Evolutionary conservation across 1,139 yeast genomes (phyloP).

Genomic region (Saccharomycopsis phalli): DNA sequence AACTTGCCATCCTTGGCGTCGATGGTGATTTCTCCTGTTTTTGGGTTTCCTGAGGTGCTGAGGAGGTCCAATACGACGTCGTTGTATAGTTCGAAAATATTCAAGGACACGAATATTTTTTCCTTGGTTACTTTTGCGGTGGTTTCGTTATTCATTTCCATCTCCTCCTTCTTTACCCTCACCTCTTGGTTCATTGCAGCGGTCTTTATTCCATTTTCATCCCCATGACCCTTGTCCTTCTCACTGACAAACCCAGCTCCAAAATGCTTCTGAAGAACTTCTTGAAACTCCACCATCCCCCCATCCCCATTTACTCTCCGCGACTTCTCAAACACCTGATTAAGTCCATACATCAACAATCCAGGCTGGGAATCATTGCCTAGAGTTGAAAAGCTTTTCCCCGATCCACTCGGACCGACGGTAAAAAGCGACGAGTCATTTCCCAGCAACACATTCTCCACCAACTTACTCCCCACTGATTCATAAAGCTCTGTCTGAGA

Average conservation of each 20-base stretch:
- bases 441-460: conserved; percentile 22
- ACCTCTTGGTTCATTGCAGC: neutral
- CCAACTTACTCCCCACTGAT: conserved; percentile 17
- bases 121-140: neutral
- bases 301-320: neutral
- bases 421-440: conserved; percentile 39
- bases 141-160: neutral
- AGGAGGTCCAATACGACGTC: conserved; percentile 34
- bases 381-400: conserved; percentile 33
- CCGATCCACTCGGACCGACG: conserved; percentile 45
- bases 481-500: conserved; percentile 22
- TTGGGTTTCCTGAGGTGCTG: neutral
- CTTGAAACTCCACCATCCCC: neutral
- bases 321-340: conserved; percentile 18
- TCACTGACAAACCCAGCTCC: conserved; percentile 5
- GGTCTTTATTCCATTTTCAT: neutral
- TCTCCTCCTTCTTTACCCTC: too few species aligned
- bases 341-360: conserved; percentile 23
- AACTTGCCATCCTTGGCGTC: conserved; percentile 15
- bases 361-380: conserved; percentile 24
- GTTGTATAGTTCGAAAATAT: conserved; percentile 38
- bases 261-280: conserved; percentile 7
- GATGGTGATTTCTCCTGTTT: conserved; percentile 7
- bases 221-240: too few species aligned
- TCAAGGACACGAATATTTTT: conserved; percentile 25